Evolutionary conservation across 176 grass and related monocot genomes (phyloP).

Genomic region (Thalia dealbata): DNA sequence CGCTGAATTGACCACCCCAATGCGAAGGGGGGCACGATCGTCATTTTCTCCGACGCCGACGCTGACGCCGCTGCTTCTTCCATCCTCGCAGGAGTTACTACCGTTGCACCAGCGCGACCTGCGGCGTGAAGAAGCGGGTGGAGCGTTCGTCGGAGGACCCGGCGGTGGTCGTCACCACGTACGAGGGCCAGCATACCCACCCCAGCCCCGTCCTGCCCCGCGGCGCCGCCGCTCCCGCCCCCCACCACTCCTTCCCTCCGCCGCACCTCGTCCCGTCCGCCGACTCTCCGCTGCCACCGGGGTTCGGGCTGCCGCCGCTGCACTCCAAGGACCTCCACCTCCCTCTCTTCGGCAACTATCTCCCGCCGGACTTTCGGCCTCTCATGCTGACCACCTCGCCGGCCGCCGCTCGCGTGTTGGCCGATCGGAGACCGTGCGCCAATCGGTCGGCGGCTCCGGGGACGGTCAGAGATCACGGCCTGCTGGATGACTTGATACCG

Average conservation of each 20-base stretch:
- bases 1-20: neutral
- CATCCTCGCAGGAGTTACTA: slow-evolving; percentile 65
- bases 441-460: neutral
- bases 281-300: neutral
- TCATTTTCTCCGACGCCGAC: no score
- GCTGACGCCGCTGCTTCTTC: neutral
- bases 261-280: slow-evolving; percentile 19
- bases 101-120: slow-evolving; percentile 73
- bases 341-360: neutral
- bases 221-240: neutral
- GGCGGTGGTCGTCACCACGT: slow-evolving; percentile 78
- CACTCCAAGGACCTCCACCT: neutral
- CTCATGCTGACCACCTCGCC: neutral
- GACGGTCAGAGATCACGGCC: neutral
- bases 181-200: slow-evolving; percentile 93
- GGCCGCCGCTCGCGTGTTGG: neutral
- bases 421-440: neutral
- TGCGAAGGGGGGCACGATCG: neutral
- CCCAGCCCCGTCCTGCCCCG: slow-evolving; percentile 45
- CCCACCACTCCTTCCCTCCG: slow-evolving; percentile 31
- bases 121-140: slow-evolving; percentile 91
- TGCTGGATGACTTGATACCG: slow-evolving; percentile 15
- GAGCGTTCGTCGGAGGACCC: slow-evolving; percentile 71
- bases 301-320: neutral
- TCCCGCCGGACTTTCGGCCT: neutral